Evolutionary conservation across 1,284 basidiomycete genomes (phyloP).

Genomic region (Austroboletus olivaceoglutinosus): DNA sequence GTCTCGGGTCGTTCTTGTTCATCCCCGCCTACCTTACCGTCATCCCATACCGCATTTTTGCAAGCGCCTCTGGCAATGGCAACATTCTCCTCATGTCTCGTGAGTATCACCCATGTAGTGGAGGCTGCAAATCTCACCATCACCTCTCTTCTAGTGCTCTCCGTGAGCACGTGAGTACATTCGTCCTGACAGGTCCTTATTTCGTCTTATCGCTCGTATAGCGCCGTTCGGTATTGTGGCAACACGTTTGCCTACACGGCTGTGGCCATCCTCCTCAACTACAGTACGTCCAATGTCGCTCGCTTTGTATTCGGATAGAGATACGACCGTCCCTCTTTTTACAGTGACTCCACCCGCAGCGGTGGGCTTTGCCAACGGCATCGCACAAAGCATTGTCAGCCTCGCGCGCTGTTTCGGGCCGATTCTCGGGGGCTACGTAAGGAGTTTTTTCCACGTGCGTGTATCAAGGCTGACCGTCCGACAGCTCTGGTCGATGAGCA

Average conservation of each 20-base stretch:
- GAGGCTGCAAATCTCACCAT: constrained; percentile 4
- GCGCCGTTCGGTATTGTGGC: constrained; percentile 73
- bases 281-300: constrained; percentile 49
- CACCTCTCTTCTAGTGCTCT: constrained; percentile 46
- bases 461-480: neutral
- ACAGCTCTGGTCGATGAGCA: constrained; percentile 76
- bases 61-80: constrained; percentile 56
- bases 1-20: constrained; percentile 72
- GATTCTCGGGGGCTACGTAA: constrained; percentile 75
- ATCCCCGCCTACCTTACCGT: constrained; percentile 78
- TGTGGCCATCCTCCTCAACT: constrained; percentile 76
- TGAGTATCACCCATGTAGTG: constrained; percentile 33
- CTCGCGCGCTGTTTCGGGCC: constrained; percentile 77
- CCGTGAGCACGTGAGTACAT: constrained; percentile 66
- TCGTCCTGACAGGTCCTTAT: neutral
- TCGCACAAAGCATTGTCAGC: constrained; percentile 81
- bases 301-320: neutral
- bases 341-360: constrained; percentile 77
- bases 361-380: constrained; percentile 76
- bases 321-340: neutral
- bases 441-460: constrained; percentile 30
- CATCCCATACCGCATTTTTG: constrained; percentile 65
- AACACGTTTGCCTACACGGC: constrained; percentile 77
- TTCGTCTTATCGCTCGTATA: constrained; percentile 28
- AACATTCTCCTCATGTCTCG: constrained; percentile 71